Conservation (phyloP, 805 yeast genomes). For the Torulaspora quercuum region DNA sequence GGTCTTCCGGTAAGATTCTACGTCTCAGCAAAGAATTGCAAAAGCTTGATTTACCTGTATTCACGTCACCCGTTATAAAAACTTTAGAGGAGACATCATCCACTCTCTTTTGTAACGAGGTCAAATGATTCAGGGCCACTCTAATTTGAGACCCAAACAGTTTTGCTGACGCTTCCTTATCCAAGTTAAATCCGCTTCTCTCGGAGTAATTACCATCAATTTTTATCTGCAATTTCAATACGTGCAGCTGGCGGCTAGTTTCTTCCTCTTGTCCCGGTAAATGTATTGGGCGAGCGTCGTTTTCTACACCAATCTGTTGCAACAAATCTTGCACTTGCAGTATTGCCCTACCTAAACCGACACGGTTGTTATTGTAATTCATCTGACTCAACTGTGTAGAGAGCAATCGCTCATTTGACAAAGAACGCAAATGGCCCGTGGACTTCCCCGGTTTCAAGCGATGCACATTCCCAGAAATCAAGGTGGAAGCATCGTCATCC, state of each 20-base stretch:
- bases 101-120: conserved; percentile 72
- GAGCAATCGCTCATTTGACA: conserved; percentile 25
- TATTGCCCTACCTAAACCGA: conserved; percentile 60
- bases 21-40: conserved; percentile 85
- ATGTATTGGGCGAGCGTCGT: conserved; percentile 56
- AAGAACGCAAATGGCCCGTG: conserved; percentile 10
- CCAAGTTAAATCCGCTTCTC: conserved; percentile 51
- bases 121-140: conserved; percentile 63
- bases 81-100: conserved; percentile 92
- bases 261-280: conserved; percentile 48
- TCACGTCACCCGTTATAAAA: conserved; percentile 93
- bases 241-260: conserved; percentile 26
- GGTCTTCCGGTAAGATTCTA: conserved; percentile 86
- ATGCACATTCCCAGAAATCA: conserved; percentile 13
- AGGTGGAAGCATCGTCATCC: conserved; percentile 16
- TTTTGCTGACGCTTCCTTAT: conserved; percentile 63
- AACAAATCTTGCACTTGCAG: conserved; percentile 50
- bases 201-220: conserved; percentile 26
- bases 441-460: conserved; percentile 8
- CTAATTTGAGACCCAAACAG: conserved; percentile 65
- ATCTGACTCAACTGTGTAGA: conserved; percentile 57
- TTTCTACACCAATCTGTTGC: conserved; percentile 52
- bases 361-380: conserved; percentile 69
- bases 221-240: conserved; percentile 27
- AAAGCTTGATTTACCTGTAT: conserved; percentile 93